Base-by-base conservation (phyloP, 176 grass and related monocot genomes). In the Phragmites australis region DNA sequence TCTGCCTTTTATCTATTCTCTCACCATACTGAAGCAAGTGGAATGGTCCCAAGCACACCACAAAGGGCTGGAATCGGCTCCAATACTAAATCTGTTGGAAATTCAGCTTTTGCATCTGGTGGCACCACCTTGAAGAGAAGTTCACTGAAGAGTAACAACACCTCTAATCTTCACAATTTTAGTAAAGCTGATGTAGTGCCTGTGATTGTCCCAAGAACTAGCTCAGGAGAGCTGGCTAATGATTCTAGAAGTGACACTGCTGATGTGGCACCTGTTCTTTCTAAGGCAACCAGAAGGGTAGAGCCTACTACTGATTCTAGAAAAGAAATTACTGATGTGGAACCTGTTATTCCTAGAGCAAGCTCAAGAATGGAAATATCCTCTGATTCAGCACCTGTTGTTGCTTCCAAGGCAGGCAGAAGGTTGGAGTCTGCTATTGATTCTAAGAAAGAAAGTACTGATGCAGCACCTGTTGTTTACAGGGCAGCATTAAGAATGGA, bases 181-280 rank as follows among this genome's bases (percentile, higher is more conserved):
- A 91, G 73, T 78, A 91, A 91, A 87, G 19, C 32, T 62, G 89
- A 94, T 64, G 84, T 91, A 69, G 57, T 89, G 30, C 84, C 97
- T 57, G 82, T 95, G 46, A 88, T 96, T 61, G 81, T 99, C 49
- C 93, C 97, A 68, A 93, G 93, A 93, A 86, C 75, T 91, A 99
- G 75, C 86, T 85, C 95, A 78, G 91, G 81, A 69, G 94, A 97
- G 31, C 37, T 88, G 70, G 61, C 67, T 66, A 83, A 86, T 66
- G 94, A 92, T 78, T 92, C 87, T 81, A 88, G 67, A 80, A 90
- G 54, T 63, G 89, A 91, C 66, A 34, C 84, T 78, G 17, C 54
- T 75, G 87, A 94, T 76, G 74, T 78, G 42, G 7, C 80, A 19
- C 63, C 81, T 82, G 61, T 87, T 82, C 77, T 91, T 63, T 77